Percentiles rank a stretch among this genome's conserved stretches.
These are phyloP conservation scores for Oenanthe javanica DNA, from an alignment of 140 eudicot species.

Conservation along the genomic window DNA sequence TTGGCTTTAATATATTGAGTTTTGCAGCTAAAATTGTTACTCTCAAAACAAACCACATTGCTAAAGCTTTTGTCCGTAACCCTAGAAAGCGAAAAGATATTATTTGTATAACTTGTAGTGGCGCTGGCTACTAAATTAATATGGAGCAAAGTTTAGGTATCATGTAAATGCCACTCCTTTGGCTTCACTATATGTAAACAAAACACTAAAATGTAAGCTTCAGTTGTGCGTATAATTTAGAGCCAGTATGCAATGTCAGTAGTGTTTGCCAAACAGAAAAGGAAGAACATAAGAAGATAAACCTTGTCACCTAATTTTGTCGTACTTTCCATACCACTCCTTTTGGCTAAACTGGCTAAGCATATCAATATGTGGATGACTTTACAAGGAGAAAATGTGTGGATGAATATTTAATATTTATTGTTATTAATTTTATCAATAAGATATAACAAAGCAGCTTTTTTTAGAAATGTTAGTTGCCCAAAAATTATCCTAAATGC, in stretches of 20 bases:
- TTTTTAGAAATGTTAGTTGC: too few species aligned
- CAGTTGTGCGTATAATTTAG: background rate
- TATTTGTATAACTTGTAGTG: background rate
- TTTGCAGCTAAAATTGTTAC: background rate
- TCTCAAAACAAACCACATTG: background rate
- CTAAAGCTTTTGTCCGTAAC: background rate
- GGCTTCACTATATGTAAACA: background rate
- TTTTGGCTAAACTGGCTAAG: background rate
- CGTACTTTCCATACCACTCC: background rate
- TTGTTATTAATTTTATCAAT: too few species aligned
- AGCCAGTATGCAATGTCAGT: background rate
- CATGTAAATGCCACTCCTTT: background rate
- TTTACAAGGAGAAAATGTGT: too few species aligned
- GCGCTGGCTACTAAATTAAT: background rate
- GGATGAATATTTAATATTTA: too few species aligned
- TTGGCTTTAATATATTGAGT: background rate
- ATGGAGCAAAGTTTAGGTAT: background rate
- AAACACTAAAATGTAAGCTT: background rate
- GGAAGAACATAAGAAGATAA: slow-evolving; percentile 1
- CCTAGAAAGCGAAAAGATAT: background rate
- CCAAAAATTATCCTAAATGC: too few species aligned
- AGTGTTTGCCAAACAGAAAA: background rate
- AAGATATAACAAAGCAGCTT: too few species aligned
- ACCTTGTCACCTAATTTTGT: background rate
- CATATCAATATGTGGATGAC: background rate